Conservation (phyloP, 2,329 filamentous ascomycete genomes). For the Fusarium lyarnte region DNA sequence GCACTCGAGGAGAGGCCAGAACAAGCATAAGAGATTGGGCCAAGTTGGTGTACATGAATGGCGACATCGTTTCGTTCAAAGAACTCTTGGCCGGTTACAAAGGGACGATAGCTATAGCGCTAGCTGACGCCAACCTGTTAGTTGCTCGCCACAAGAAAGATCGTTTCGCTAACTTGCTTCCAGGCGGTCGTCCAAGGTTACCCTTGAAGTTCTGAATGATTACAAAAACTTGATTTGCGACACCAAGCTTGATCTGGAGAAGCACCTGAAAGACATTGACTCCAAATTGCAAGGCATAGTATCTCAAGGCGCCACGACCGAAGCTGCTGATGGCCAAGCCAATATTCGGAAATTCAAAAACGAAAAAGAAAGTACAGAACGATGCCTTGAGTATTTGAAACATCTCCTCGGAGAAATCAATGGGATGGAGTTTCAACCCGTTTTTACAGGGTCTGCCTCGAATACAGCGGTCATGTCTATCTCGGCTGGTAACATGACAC, state of each 20-base stretch:
- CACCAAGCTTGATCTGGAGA: conserved; percentile 33
- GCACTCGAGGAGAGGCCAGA: neutral
- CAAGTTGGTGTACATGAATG: conserved; percentile 54
- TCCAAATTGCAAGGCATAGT: conserved; percentile 10
- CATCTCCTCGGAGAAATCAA: neutral
- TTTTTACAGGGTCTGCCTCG: neutral
- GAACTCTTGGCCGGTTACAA: conserved; percentile 54
- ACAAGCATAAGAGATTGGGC: conserved; percentile 54
- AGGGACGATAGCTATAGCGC: conserved; percentile 36
- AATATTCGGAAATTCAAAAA: neutral
- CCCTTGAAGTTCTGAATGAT: conserved; percentile 22
- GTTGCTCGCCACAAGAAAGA: neutral
- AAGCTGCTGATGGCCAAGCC: neutral
- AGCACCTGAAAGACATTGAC: conserved; percentile 14
- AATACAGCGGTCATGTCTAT: neutral
- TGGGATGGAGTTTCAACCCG: neutral
- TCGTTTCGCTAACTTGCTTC: neutral
- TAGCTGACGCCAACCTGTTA: conserved; percentile 36
- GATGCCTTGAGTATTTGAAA: conserved; percentile 5
- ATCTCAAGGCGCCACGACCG: neutral
- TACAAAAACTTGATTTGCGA: conserved; percentile 36
- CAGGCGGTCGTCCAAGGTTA: conserved; percentile 1
- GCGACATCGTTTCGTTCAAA: conserved; percentile 54
- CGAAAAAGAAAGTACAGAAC: conserved; percentile 17
- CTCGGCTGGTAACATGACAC: neutral